Evolutionary conservation across 108 stramenopile species (phyloP).

Genomic region (Thalassiosira profunda): DNA sequence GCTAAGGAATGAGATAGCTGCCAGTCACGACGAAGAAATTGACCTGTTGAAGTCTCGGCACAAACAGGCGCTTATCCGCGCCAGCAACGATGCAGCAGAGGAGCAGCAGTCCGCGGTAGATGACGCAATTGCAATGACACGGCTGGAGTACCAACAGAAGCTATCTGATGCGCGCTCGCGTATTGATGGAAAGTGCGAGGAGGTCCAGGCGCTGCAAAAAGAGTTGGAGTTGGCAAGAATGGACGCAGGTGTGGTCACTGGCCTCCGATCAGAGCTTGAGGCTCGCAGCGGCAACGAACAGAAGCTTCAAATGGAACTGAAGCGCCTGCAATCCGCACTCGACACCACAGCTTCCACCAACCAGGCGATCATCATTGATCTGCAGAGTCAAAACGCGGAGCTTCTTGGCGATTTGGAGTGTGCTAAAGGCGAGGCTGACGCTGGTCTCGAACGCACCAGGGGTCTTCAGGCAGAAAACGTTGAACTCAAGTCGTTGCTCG

Average conservation of each 20-base stretch:
- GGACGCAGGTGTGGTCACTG: constrained; percentile 16
- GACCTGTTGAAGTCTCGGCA: constrained; percentile 31
- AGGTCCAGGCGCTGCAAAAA: constrained; percentile 14
- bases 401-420: constrained; percentile 1
- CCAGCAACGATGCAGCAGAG: constrained; percentile 18
- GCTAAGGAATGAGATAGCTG: constrained; percentile 23
- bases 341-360: constrained; percentile 4
- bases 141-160: constrained; percentile 25
- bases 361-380: constrained; percentile 13
- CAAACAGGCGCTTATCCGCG: constrained; percentile 12
- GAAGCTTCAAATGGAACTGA: constrained; percentile 21
- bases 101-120: constrained; percentile 31
- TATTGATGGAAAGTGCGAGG: constrained; percentile 4
- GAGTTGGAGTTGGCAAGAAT: constrained; percentile 8
- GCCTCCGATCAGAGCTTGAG: constrained; percentile 7
- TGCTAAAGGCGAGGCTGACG: neutral
- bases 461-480: constrained; percentile 20
- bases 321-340: constrained; percentile 9
- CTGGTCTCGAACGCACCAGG: neutral
- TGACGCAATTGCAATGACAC: constrained; percentile 16
- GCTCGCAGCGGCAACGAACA: neutral
- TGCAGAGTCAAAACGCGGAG: constrained; percentile 15
- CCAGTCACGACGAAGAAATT: constrained; percentile 32
- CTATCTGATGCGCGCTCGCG: too few species aligned
- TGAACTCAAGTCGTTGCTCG: constrained; percentile 16